phyloP scores from a whole-genome alignment of 2,329 filamentous ascomycete genomes.

The Elsinoe ampelina region DNA sequence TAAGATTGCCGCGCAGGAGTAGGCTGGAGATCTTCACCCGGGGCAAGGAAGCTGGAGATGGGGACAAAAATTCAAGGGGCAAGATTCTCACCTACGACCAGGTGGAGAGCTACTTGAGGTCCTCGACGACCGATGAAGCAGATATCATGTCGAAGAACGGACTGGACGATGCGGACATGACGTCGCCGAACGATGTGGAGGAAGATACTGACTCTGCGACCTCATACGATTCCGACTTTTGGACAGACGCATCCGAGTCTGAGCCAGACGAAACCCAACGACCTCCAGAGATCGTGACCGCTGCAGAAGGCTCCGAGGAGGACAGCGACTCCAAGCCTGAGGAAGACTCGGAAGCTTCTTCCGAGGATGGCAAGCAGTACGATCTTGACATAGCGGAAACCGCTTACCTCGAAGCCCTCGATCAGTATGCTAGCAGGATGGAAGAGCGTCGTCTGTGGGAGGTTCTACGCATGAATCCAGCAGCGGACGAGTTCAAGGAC shows the following conservation, averaged over 20 bases:
- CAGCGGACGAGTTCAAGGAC: constrained; percentile 14
- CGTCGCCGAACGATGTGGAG: constrained; percentile 14
- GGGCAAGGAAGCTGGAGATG: not conserved
- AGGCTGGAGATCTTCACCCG: constrained; percentile 39
- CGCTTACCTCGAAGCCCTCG: constrained; percentile 39
- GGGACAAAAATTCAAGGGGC: not conserved
- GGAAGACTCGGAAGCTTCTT: not conserved
- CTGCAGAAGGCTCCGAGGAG: not conserved
- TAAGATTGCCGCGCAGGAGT: constrained; percentile 42
- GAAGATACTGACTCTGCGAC: constrained; percentile 30
- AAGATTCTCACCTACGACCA: constrained; percentile 29
- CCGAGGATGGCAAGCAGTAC: not conserved
- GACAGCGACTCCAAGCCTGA: not conserved
- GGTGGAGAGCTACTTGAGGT: constrained; percentile 33
- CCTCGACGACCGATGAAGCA: not conserved
- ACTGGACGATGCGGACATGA: not conserved
- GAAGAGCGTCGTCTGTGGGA: constrained; percentile 41
- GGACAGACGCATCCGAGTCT: constrained; percentile 19
- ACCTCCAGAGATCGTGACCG: not conserved
- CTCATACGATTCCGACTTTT: constrained; percentile 35
- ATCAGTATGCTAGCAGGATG: constrained; percentile 34
- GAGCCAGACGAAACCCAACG: not conserved
- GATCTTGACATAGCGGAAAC: constrained; percentile 28
- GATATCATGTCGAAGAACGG: constrained; percentile 15
- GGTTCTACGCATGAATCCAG: constrained; percentile 25